Conservation (phyloP, 148 eudicot species). For the Rhododendron ferrugineum region DNA sequence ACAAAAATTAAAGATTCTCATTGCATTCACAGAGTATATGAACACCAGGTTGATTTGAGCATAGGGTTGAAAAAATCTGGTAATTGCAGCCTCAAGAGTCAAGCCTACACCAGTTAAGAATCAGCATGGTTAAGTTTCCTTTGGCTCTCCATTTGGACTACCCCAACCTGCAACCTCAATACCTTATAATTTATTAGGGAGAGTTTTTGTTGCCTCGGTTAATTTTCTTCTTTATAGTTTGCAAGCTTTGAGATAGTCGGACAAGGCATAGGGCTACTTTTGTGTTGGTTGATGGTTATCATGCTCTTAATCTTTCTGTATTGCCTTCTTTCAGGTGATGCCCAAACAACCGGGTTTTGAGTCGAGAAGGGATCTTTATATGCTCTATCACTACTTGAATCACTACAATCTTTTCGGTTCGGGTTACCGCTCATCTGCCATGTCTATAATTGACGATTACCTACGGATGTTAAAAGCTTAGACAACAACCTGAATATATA, state of each 20-base stretch:
- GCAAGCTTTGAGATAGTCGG: not conserved
- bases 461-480: conserved; percentile 61
- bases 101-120: not conserved
- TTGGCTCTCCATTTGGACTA: not conserved
- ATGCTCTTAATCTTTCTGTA: not conserved
- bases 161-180: not conserved
- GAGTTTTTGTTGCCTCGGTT: not conserved
- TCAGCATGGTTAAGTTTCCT: not conserved
- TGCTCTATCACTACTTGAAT: conserved; percentile 93
- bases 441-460: conserved; percentile 91
- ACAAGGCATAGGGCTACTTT: not conserved
- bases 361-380: conserved; percentile 73
- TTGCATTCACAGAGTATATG: not conserved
- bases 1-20: not conserved
- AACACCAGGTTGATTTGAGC: not conserved
- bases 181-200: not conserved
- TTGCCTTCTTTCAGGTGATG: conserved; percentile 58
- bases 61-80: not conserved
- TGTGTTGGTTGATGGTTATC: not conserved
- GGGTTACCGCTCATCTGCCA: conserved; percentile 87
- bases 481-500: not conserved
- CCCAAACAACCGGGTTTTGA: conserved; percentile 91
- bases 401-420: conserved; percentile 97
- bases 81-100: not conserved
- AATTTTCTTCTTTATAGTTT: not conserved